Evolutionary conservation across 2,329 filamentous ascomycete species (phyloP).

Genomic region (Teratosphaeria gauchensis): DNA sequence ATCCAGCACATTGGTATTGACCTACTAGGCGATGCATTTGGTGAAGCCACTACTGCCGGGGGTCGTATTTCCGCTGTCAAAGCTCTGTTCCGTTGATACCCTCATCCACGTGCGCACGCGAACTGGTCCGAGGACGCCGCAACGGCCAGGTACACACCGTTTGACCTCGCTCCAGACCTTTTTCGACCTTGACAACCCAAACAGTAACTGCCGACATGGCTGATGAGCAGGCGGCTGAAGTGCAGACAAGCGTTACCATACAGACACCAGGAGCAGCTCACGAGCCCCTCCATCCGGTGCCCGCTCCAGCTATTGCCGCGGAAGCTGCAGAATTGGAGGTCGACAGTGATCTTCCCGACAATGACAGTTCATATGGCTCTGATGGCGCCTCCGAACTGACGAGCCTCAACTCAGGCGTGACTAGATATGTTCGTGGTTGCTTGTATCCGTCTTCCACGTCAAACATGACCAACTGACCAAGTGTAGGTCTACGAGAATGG

Average conservation of each 20-base stretch:
- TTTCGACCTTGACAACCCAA: not conserved
- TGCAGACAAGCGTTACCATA: not conserved
- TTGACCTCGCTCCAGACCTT: not conserved
- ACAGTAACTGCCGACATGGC: not conserved
- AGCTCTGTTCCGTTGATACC: not conserved
- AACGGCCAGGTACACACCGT: not conserved
- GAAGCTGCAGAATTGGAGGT: constrained; percentile 11
- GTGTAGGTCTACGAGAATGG: constrained; percentile 11
- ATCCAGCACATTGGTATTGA: not conserved
- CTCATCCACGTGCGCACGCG: not conserved
- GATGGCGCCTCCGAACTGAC: constrained; percentile 15
- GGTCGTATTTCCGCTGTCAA: not conserved
- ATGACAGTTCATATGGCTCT: constrained; percentile 21
- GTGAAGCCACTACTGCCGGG: not conserved
- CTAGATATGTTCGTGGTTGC: constrained; percentile 7
- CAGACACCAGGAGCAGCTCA: not conserved
- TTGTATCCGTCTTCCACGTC: constrained; percentile 8
- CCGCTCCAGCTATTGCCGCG: not conserved
- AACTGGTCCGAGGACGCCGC: not conserved
- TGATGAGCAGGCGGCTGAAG: not conserved
- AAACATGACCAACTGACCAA: not conserved
- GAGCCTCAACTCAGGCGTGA: constrained; percentile 9
- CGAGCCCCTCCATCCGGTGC: not conserved
- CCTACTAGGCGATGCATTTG: not conserved
- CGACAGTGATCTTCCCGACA: constrained; percentile 13